These are phyloP conservation scores for Corrigiola litoralis DNA, from an alignment of 179 eudicot species.

Conservation along the genomic window DNA sequence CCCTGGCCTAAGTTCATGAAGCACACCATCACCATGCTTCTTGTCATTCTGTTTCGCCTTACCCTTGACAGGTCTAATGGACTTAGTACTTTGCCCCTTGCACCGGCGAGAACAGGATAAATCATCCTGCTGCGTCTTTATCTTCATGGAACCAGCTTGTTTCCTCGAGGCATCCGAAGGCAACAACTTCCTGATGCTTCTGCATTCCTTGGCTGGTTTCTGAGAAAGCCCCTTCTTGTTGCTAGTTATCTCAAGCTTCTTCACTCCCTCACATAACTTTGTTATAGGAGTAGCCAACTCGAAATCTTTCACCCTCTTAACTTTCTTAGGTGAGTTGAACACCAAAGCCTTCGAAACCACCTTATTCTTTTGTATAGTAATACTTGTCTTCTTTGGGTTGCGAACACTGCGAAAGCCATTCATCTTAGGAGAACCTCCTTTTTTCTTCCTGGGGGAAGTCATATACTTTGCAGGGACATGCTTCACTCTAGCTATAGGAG, in stretches of 20 bases:
- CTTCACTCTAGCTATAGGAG: conserved; percentile 56
- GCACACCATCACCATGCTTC: conserved; percentile 11
- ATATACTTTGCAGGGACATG: conserved; percentile 88
- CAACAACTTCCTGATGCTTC: conserved; percentile 17
- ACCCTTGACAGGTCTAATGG: conserved; percentile 17
- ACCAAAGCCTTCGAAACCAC: conserved; percentile 56
- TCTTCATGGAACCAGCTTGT: conserved; percentile 21
- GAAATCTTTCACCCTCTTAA: conserved; percentile 31
- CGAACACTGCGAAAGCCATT: conserved; percentile 64
- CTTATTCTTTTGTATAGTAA: conserved; percentile 36
- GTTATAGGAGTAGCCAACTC: conserved; percentile 53
- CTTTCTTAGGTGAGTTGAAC: conserved; percentile 70
- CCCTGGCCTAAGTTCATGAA: conserved; percentile 17
- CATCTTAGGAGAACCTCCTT: conserved; percentile 28
- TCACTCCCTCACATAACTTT: conserved; percentile 64
- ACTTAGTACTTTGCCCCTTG: conserved; percentile 16
- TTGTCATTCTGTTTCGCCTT: conserved; percentile 20
- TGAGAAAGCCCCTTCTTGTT: conserved; percentile 43
- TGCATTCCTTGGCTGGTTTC: conserved; percentile 35
- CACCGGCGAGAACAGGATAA: neutral
- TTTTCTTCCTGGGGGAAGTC: conserved; percentile 77
- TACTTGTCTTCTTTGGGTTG: conserved; percentile 38
- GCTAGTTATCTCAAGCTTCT: conserved; percentile 53
- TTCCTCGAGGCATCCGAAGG: conserved; percentile 22
- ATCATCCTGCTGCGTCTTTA: conserved; percentile 18